Base-by-base conservation (phyloP, 2,329 filamentous ascomycete genomes). In the Scedosporium aurantiacum region DNA sequence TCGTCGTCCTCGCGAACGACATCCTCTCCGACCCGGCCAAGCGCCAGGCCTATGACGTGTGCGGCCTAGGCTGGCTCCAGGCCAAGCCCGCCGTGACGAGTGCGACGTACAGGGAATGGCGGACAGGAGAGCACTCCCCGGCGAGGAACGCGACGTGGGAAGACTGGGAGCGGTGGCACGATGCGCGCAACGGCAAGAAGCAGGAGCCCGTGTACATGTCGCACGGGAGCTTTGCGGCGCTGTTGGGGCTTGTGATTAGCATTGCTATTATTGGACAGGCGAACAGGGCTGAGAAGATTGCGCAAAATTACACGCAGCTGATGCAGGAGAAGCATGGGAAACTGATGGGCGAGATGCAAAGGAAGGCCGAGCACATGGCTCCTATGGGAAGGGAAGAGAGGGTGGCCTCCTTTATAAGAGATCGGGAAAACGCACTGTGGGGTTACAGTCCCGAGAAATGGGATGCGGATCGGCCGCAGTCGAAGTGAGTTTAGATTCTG, bases 101-200 rank as follows among this genome's bases (percentile, higher is more conserved):
- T 43, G 70, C 69, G n/a, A 54, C 50, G 2, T 70, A 71, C 60
- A 74, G 78, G 45, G 65, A 71, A 2, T 86, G 82, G 82, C 77
- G 81, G 41, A 67, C 75, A 14, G 56, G 27, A n/a, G 18, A 28
- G 27, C 60, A 76, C 25, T 81, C 74, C 61, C 72, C 82, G 12
- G 80, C 79, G 58, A 74, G 75, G 67, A 97, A 97, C 71, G 94
- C 91, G 0, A 97, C 94, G 0, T 99, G 94, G 94, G 94, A 99
- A 71, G 94, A 99, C 72, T 97, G 92, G 92, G 90, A 96, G 75
- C 81, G 80, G 54, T 96, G 88, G 86, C 82, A 89, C 67, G 78
- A 84, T 40, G 72, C 79, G 72, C 72, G 78, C 69, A 72, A 78
- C 57, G 76, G 78, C 66, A 71, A 71, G 65, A 76, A 74, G 65